These are phyloP conservation scores for Metroxylon sagu DNA, from an alignment of 176 grass and related monocot genomes.

Conservation along the genomic window DNA sequence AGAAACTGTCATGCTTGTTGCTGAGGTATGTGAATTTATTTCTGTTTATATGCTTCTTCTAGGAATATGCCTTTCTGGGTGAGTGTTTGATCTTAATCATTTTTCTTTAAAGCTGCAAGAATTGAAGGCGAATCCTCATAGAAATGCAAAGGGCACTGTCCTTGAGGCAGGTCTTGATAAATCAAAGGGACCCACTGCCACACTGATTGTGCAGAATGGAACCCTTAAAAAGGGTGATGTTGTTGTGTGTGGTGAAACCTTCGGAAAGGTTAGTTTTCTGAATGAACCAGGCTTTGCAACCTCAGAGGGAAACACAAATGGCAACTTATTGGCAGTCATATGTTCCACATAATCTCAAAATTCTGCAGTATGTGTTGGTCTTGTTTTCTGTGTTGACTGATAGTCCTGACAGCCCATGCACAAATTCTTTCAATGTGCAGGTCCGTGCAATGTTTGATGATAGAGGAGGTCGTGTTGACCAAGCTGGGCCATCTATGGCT, in stretches of 20 bases:
- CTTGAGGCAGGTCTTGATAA: constrained; percentile 91
- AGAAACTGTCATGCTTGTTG: constrained; percentile 92
- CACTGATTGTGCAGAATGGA: constrained; percentile 93
- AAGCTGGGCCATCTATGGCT: constrained; percentile 78
- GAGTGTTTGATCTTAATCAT: background rate
- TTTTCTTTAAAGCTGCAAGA: constrained; percentile 68
- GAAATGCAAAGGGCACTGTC: constrained; percentile 94
- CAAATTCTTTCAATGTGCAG: constrained; percentile 28
- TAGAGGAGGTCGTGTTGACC: constrained; percentile 56
- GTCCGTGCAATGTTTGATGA: constrained; percentile 98
- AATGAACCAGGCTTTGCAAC: too few species aligned
- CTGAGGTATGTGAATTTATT: constrained; percentile 48
- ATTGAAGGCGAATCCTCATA: constrained; percentile 90
- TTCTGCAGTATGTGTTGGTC: too few species aligned
- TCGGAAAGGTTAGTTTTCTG: constrained; percentile 69
- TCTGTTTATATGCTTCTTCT: constrained; percentile 29
- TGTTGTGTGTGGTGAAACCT: constrained; percentile 87
- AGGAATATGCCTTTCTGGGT: too few species aligned
- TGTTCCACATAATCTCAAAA: too few species aligned
- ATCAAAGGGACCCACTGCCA: constrained; percentile 70
- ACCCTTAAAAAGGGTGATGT: constrained; percentile 82
- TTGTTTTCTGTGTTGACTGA: too few species aligned
- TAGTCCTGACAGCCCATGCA: too few species aligned
- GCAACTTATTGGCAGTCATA: too few species aligned
- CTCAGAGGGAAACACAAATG: too few species aligned